Evolutionary conservation across 805 yeast species (phyloP).

Genomic region (Candida nitratophila): DNA sequence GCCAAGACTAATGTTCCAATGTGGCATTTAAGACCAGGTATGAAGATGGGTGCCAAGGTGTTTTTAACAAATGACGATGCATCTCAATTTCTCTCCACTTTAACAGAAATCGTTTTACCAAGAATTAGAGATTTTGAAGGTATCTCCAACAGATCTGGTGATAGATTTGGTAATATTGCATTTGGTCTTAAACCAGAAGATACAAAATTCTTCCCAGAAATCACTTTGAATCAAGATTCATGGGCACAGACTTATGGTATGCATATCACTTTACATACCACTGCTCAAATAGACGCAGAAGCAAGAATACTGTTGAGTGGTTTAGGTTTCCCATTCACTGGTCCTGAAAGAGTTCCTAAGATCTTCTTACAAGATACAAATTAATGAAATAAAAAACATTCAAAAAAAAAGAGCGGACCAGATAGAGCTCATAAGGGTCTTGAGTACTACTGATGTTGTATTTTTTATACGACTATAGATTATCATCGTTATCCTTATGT

Average conservation of each 20-base stretch:
- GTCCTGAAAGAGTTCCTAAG: conserved; percentile 37
- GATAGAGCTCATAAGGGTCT: too few relatives aligned
- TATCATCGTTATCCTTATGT: too few relatives aligned
- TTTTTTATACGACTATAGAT: too few relatives aligned
- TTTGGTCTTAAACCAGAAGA: conserved; percentile 78
- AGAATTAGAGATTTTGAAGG: conserved; percentile 85
- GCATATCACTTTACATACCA: conserved; percentile 76
- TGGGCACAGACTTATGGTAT: conserved; percentile 86
- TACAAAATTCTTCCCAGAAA: conserved; percentile 83
- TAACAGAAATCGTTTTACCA: conserved; percentile 90
- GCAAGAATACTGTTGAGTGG: conserved; percentile 82
- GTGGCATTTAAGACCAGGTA: conserved; percentile 84
- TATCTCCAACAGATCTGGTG: conserved; percentile 70
- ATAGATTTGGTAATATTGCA: conserved; percentile 75
- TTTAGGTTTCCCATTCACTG: conserved; percentile 72
- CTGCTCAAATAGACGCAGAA: conserved; percentile 84
- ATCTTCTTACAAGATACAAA: conserved; percentile 15
- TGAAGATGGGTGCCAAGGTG: conserved; percentile 86
- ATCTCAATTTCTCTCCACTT: conserved; percentile 77
- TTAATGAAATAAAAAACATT: neutral
- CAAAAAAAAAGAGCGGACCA: too few relatives aligned
- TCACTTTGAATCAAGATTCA: conserved; percentile 81
- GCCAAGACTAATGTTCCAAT: conserved; percentile 75
- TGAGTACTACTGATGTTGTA: too few relatives aligned
- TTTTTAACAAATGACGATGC: conserved; percentile 72